phyloP scores from a whole-genome alignment of 345 rosid species.

The Fremontodendron californicum region DNA sequence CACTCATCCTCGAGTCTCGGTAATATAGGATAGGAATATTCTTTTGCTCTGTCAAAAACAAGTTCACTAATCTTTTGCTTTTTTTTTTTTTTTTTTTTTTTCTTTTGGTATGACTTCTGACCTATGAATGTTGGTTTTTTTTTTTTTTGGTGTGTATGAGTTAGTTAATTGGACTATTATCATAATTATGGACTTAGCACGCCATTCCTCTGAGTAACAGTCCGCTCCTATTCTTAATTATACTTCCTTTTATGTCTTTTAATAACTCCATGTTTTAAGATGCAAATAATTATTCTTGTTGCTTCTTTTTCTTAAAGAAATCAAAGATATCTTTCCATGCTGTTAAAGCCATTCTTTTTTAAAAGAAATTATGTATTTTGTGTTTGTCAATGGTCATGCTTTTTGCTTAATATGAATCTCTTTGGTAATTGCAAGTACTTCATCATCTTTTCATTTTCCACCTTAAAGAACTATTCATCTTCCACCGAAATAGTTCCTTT shows the following conservation, averaged over 20 bases:
- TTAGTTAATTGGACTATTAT: conserved; percentile 32
- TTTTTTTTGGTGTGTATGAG: conserved; percentile 14
- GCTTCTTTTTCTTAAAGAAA: conserved; percentile 11
- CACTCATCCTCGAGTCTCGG: no score
- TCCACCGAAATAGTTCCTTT: neutral
- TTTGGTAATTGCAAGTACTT: neutral
- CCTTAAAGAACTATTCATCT: neutral
- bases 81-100: neutral
- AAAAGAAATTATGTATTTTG: neutral
- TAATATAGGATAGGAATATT: conserved; percentile 6
- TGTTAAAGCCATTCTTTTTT: neutral
- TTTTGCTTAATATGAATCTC: neutral
- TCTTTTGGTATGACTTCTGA: conserved; percentile 7
- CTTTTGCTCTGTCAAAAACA: conserved; percentile 16
- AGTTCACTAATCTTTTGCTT: neutral
- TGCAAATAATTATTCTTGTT: conserved; percentile 19
- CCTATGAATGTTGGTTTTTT: neutral
- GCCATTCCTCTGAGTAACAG: neutral
- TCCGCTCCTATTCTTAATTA: neutral
- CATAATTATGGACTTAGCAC: conserved; percentile 23
- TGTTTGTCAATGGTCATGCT: neutral
- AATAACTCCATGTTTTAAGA: neutral
- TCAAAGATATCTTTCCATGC: conserved; percentile 9
- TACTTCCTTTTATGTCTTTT: conserved; percentile 9
- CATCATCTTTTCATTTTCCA: neutral